phyloP scores from a whole-genome alignment of 495 filamentous ascomycete genomes.

The Penicillium paradoxum region DNA sequence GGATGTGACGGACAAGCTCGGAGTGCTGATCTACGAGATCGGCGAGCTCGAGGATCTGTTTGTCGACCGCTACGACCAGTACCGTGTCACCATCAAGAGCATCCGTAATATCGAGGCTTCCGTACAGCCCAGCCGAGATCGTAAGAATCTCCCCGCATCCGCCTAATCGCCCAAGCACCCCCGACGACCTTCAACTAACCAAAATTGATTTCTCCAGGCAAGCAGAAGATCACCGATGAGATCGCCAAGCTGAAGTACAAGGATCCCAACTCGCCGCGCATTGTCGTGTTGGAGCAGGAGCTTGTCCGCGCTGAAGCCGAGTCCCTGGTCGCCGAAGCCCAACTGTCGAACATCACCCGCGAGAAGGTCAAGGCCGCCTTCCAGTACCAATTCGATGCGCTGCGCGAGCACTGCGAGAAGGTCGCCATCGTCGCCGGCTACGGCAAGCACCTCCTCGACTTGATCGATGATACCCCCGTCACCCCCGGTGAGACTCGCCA shows the following conservation, averaged over 20 bases:
- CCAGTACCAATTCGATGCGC: constrained; percentile 96
- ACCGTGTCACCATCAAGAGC: constrained; percentile 98
- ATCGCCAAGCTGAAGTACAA: constrained; percentile 99
- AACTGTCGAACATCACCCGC: constrained; percentile 97
- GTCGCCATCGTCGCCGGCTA: constrained; percentile 95
- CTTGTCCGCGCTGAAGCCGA: constrained; percentile 97
- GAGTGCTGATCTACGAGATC: constrained; percentile 95
- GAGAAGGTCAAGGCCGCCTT: constrained; percentile 99
- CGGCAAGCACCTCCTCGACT: constrained; percentile 92
- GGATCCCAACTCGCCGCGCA: constrained; percentile 94
- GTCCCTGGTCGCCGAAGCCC: constrained; percentile 94
- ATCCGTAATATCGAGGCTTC: constrained; percentile 98
- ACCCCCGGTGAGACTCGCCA: constrained; percentile 95
- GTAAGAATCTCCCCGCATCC: constrained; percentile 46
- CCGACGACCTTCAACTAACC: constrained; percentile 1
- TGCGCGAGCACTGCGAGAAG: constrained; percentile 97
- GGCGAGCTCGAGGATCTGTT: constrained; percentile 97
- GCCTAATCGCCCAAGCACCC: background rate
- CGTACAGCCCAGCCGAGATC: constrained; percentile 94
- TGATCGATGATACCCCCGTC: constrained; percentile 93
- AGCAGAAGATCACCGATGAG: constrained; percentile 99
- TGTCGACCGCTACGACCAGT: constrained; percentile 98
- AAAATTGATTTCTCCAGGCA: constrained; percentile 47
- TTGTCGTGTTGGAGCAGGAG: constrained; percentile 96
- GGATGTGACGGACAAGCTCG: constrained; percentile 97